These are phyloP conservation scores for Clohesyomyces aquaticus DNA, from an alignment of 495 filamentous ascomycete species.

Conservation along the genomic window DNA sequence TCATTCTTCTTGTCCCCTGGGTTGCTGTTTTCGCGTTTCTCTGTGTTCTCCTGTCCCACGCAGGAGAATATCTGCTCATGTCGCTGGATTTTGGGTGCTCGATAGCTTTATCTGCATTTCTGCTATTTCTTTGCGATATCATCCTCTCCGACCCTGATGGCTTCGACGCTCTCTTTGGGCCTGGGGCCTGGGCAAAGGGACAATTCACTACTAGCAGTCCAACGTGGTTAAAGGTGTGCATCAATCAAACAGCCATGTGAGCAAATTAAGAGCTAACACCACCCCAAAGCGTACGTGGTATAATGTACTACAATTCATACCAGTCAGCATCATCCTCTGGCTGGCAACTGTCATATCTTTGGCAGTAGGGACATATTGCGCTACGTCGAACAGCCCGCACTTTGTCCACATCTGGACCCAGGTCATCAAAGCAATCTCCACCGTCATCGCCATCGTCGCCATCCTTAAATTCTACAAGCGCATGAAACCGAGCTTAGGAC, in stretches of 20 bases:
- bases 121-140: conserved; percentile 33
- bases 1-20: conserved; percentile 30
- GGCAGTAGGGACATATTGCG: conserved; percentile 30
- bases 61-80: conserved; percentile 23
- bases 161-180: conserved; percentile 29
- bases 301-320: conserved; percentile 42
- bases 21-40: conserved; percentile 24
- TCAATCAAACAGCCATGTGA: neutral
- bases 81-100: conserved; percentile 28
- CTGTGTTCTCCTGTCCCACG: conserved; percentile 9
- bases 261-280: neutral
- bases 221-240: conserved; percentile 31
- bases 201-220: conserved; percentile 21
- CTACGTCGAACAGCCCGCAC: conserved; percentile 28
- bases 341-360: conserved; percentile 16
- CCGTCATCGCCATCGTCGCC: conserved; percentile 32
- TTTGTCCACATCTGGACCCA: conserved; percentile 36
- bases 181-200: conserved; percentile 7
- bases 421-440: conserved; percentile 33
- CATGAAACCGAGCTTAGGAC: conserved; percentile 22
- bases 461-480: conserved; percentile 39
- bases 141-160: conserved; percentile 17
- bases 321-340: conserved; percentile 37
- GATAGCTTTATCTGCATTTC: conserved; percentile 25
- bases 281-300: conserved; percentile 26